Evolutionary conservation across 2,329 filamentous ascomycete species (phyloP).

Genomic region (Penicillium sp.): DNA sequence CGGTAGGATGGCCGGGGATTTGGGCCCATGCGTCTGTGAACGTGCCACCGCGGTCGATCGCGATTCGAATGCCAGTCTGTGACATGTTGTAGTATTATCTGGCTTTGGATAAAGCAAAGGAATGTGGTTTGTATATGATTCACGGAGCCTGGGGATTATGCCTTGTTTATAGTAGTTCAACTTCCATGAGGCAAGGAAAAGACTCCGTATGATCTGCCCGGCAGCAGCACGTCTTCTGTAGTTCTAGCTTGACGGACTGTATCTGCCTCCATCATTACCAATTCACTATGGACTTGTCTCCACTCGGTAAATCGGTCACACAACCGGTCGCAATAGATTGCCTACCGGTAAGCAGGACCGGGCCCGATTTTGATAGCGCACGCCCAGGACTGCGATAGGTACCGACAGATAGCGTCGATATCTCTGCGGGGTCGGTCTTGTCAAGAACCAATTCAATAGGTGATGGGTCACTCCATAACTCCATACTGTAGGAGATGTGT

Average conservation of each 20-base stretch:
- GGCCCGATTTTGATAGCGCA: not conserved
- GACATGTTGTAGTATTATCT: constrained; percentile 2
- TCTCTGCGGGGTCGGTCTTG: not conserved
- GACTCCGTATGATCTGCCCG: not conserved
- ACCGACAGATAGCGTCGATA: constrained; percentile 1
- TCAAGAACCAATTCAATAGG: constrained; percentile 1
- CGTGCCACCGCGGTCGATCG: constrained; percentile 19
- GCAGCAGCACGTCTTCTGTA: constrained; percentile 4
- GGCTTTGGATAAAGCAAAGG: not conserved
- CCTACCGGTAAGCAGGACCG: not conserved
- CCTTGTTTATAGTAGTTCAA: not conserved
- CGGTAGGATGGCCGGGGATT: constrained; percentile 17
- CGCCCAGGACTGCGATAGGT: not conserved
- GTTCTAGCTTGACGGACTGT: constrained; percentile 7
- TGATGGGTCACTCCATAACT: not conserved
- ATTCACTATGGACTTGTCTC: constrained; percentile 3
- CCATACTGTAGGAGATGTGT: not conserved
- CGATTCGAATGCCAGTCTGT: constrained; percentile 10
- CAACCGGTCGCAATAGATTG: constrained; percentile 7
- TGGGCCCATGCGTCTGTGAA: constrained; percentile 19
- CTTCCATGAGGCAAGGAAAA: constrained; percentile 1
- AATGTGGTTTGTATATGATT: constrained; percentile 1
- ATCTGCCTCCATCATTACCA: constrained; percentile 6
- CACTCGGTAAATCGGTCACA: constrained; percentile 6
- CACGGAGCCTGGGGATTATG: constrained; percentile 1